A percentile compares a stretch with the other conserved stretches of the same genome.
Evolutionary conservation across 2,329 filamentous ascomycete species (phyloP).

Genomic region (Fusarium sp.): DNA sequence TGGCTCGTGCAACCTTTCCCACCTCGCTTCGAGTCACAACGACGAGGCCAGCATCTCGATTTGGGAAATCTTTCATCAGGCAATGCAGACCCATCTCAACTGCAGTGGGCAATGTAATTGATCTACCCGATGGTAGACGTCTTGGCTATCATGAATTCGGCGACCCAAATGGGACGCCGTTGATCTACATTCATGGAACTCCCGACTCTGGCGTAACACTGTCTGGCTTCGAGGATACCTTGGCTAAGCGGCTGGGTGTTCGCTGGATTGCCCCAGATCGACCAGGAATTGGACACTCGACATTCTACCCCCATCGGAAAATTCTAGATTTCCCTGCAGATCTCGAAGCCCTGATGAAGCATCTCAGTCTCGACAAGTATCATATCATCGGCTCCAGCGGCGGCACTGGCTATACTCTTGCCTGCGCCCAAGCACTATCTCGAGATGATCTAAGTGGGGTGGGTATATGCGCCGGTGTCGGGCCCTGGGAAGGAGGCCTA

Average conservation of each 20-base stretch:
- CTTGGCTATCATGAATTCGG: background rate
- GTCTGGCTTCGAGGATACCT: too few relatives aligned
- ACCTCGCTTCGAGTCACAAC: background rate
- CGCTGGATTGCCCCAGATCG: background rate
- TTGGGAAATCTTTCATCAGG: accelerated
- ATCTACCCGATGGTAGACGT: background rate
- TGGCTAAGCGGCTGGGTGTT: background rate
- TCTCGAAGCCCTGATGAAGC: background rate
- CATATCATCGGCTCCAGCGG: background rate
- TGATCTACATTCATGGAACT: background rate
- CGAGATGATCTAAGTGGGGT: background rate
- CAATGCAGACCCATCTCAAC: background rate
- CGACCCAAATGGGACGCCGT: background rate
- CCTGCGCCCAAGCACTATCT: background rate
- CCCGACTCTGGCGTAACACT: background rate
- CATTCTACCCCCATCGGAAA: background rate
- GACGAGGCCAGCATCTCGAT: background rate
- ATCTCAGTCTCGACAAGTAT: background rate
- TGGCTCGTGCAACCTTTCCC: too few relatives aligned
- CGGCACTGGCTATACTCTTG: background rate
- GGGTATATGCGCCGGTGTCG: background rate
- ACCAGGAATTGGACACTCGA: background rate
- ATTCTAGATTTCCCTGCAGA: accelerated
- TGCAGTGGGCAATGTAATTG: background rate
- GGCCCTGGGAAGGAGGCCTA: background rate